Conservation (phyloP, 1,139 yeast species). For the Eremothecium sinecaudum region DNA sequence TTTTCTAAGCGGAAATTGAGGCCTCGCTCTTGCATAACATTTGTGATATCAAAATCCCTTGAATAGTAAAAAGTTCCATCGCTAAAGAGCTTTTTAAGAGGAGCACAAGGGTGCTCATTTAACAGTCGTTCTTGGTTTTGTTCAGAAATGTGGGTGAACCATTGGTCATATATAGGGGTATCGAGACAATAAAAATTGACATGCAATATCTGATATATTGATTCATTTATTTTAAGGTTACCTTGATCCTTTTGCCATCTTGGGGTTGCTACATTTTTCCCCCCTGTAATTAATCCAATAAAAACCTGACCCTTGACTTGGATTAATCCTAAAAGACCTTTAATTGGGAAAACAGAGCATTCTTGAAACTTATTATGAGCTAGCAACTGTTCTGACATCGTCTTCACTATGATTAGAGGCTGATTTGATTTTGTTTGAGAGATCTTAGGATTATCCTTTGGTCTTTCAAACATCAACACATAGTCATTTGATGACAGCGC, state of each 20-base stretch:
- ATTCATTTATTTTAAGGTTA: slow-evolving; percentile 36
- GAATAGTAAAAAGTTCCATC: slow-evolving; percentile 63
- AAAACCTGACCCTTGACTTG: slow-evolving; percentile 46
- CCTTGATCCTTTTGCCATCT: slow-evolving; percentile 27
- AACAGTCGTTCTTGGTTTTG: slow-evolving; percentile 32
- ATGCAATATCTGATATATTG: slow-evolving; percentile 42
- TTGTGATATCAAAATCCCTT: slow-evolving; percentile 54
- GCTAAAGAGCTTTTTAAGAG: slow-evolving; percentile 46
- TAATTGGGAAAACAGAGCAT: slow-evolving; percentile 4
- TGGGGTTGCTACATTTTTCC: slow-evolving; percentile 52
- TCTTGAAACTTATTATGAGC: slow-evolving; percentile 13
- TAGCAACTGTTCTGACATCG: slow-evolving; percentile 36
- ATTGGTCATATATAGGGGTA: slow-evolving; percentile 44
- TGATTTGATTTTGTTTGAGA: slow-evolving; percentile 5
- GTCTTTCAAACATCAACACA: slow-evolving; percentile 13
- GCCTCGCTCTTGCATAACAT: slow-evolving; percentile 50
- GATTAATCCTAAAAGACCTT: slow-evolving; percentile 54
- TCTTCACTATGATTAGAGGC: slow-evolving; percentile 29
- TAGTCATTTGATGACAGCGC: slow-evolving; percentile 17
- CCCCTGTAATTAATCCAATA: slow-evolving; percentile 49
- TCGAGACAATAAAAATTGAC: slow-evolving; percentile 58
- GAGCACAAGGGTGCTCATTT: slow-evolving; percentile 49
- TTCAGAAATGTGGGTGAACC: slow-evolving; percentile 26
- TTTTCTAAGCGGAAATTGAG: slow-evolving; percentile 34
- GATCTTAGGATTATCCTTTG: slow-evolving; percentile 5